Base-by-base conservation (phyloP, 805 yeast genomes). In the Debaryomyces tyrocola region DNA sequence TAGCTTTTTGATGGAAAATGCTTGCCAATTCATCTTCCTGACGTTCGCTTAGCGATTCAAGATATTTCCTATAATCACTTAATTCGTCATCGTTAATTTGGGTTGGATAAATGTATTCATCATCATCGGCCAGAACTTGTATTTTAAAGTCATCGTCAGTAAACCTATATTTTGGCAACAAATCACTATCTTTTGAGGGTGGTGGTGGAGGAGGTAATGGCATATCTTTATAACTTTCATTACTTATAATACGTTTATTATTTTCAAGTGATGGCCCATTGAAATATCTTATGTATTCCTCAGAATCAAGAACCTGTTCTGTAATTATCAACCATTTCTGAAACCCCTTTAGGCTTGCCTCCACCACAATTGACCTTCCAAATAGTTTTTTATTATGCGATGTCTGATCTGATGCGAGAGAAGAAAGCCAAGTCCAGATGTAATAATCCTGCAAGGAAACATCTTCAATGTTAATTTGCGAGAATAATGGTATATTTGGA, bases 401-500 rank as follows among this genome's bases (percentile, higher is more conserved):
- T 0, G 90, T 80, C 58, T 87, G 86, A 59, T 90, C 96, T 28
- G 83, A 75, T 0, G 88, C 88, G 20, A 89, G 61, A 2, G 90
- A 78, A 1, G 90, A 81, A 58, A 89, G 71, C 96, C 96, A 90
- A 0, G 96, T 80, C 96, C 96, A 90, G 24, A 89, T 87, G 58
- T 84, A 90, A 63, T 86, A 90, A 63, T 90, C 96, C 63, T 88
- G 96, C 15, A 90, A 80, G 5, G 87, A 77, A 1, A 87, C 84
- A 48, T 87, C 77, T 7, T 79, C 69, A 8, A 87, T 70, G 38
- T 60, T 50, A 15, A 69, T 60, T 45, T 64, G 67, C 33, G 68
- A 75, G 67, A 54, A 69, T 29, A 64, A 52, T 1, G 76, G 76
- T n/a, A 70, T 67, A 37, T 66, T 58, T 42, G 58, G 57, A 20